Base-by-base conservation (phyloP, 1,284 basidiomycete species). In the Ustilago shanxiensis region DNA sequence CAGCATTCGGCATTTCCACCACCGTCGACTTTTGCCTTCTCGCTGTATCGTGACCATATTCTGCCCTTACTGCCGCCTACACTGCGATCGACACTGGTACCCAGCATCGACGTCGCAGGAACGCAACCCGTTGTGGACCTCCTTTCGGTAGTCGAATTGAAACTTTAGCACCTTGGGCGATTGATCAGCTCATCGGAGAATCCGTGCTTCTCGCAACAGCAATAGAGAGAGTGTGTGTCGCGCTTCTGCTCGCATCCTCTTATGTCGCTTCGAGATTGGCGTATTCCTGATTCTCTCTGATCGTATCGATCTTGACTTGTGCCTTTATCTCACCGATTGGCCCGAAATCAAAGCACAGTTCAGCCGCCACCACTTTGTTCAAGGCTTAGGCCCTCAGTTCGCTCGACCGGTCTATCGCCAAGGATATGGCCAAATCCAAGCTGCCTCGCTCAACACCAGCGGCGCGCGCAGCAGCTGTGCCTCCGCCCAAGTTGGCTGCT, bases 361-460 rank as follows among this genome's bases (percentile, higher is more conserved):
- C 35, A 60, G 53, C 35, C 55, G 56, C 51, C 55, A 24, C 26
- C 51, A 16, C 33, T 26, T 29, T 9, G n/a, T 33, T 35, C 11
- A n/a, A n/a, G 20, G 7, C 41, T 44, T 20, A 44, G 41, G n/a
- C n/a, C 41, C 7, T 44, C 41, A 44, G n/a, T 44, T 20, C 20
- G 20, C 20, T 44, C 7, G 20, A 20, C 35, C 41, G 63, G 59
- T 66, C 44, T 33, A 44, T 35, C 51, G 60, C 47, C 35, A 44
- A 64, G 52, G 58, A 55, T n/a, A 78, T 78, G 76, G 76, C 76
- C 60, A 78, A 74, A 55, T 71, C 68, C 35, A 79, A 79, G 72
- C 60, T 71, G 53, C 76, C 76, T 57, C 69, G 66, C 55, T 77
- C 75, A 31, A 73, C 70, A 52, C 69, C 75, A 55, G 66, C 70